Base-by-base conservation (phyloP, 345 rosid genomes). In the Eucalyptus marginata region DNA sequence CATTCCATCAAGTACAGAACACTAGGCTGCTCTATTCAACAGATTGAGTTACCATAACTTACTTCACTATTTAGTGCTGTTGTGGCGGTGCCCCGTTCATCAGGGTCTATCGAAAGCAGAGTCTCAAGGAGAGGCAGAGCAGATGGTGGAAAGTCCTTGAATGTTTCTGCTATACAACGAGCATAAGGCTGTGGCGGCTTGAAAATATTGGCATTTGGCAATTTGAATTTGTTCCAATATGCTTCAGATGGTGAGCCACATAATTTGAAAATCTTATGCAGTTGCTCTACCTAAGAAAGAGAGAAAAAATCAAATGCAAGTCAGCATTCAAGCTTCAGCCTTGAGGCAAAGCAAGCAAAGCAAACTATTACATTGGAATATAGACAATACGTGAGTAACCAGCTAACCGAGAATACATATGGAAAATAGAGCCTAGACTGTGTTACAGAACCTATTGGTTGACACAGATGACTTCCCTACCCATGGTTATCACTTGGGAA, bases 181-280 rank as follows among this genome's bases (percentile, higher is more conserved):
- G 95, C 93, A 88, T 96, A 95, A 4, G 97, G 96, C 44, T 94
- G 96, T 66, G 94, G 96, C 15, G 98, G 98, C 93, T 94, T 96
- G 92, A 94, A 96, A 49, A 96, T 93, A 13, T 95, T 95, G n/a
- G 98, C 96, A 66, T 97, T 97, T 36, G 98, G 97, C 91, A 96
- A 93, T 90, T 94, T 97, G 58, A 93, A 92, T 91, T 95, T 97
- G 93, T 93, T 95, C 98, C 98, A 96, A 88, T 97, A 97, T 52
- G 92, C 96, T 90, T 97, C 98, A 5, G 98, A 93, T 54, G 99
- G 99, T 29, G 98, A 96, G 81, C 98, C 99, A 90, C 99, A 97
- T 90, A 96, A 92, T 90, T 96, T 97, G 80, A 95, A 97, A 91
- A 97, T 95, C 96, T 95, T 96, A 91, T 96, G 98, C 86, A 97